Evolutionary conservation across 164 flowering plant genomes (phyloP), one percentile per base, ranked within the genome.

Genomic region (Protea cynaroides): DNA sequence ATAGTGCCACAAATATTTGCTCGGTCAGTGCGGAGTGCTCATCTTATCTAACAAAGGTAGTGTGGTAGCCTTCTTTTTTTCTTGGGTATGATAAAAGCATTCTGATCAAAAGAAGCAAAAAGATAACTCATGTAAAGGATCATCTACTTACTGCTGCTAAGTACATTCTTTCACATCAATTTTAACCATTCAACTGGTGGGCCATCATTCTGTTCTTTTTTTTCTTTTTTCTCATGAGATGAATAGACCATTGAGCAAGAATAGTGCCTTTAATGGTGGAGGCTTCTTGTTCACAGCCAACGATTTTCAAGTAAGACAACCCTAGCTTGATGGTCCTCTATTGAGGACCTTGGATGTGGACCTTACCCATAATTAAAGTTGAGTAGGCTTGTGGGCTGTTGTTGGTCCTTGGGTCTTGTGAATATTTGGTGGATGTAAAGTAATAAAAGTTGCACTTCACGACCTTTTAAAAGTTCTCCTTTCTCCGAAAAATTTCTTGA

Each of bases 351-450:
- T 22, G 9, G n/a, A 23, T 5, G 1, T 60, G 34, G 34, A 7
- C 1, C 12, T 23, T 5, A 22, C 34, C 34, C 34, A 29, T 43
- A n/a, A n/a, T n/a, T n/a, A 67, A 72, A 59, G 60, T 38, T 46
- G 19, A 70, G 24, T 53, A 47, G 53, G 13, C 43, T 36, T 58
- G 63, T 60, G 40, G 15, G 69, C 68, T 67, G 66, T 65, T 61
- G 63, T 8, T 78, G 82, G 79, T 72, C 86, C 79, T 63, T 52
- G 67, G 53, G 46, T 22, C 69, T 73, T 71, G 79, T 69, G 75
- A 63, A 71, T 58, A 25, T 71, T 23, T 72, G 74, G 71, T 72
- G 74, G 71, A 68, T 72, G 58, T 66, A 82, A 29, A 29, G 34
- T 29, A 29, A 29, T 29, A 29, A 29, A 71, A 82, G 74, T 65